Percentiles rank a stretch among this genome's conserved stretches.
Conservation (phyloP, 352 stramenopile genomes). For the Phytophthora quininea region DNA sequence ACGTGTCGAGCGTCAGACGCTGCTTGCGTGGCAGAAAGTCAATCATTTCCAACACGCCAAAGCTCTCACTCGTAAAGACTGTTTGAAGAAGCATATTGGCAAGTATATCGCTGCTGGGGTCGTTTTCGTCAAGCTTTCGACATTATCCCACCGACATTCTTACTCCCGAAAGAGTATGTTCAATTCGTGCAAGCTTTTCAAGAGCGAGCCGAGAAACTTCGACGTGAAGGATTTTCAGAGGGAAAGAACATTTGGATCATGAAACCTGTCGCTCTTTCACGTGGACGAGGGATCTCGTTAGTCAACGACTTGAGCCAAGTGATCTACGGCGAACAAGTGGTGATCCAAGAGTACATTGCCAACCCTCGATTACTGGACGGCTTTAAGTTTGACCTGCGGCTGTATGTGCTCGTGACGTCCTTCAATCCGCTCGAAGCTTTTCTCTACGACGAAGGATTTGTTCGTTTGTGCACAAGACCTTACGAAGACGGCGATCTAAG, state of each 20-base stretch:
- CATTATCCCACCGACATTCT: slow-evolving; percentile 93
- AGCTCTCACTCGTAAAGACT: slow-evolving; percentile 93
- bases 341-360: slow-evolving; percentile 92
- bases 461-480: slow-evolving; percentile 84
- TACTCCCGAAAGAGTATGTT: slow-evolving; percentile 93
- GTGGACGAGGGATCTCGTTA: slow-evolving; percentile 93
- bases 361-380: slow-evolving; percentile 88
- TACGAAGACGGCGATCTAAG: slow-evolving; percentile 79
- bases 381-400: slow-evolving; percentile 92
- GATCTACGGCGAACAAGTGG: slow-evolving; percentile 87
- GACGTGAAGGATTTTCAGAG: slow-evolving; percentile 1
- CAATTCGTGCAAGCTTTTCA: slow-evolving; percentile 89
- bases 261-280: slow-evolving; percentile 92
- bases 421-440: slow-evolving; percentile 94
- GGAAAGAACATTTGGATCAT: slow-evolving; percentile 94
- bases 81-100: slow-evolving; percentile 89
- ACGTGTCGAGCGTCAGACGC: slow-evolving; percentile 73
- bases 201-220: slow-evolving; percentile 38
- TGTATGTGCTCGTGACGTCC: slow-evolving; percentile 95
- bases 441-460: slow-evolving; percentile 94
- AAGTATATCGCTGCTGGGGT: slow-evolving; percentile 63
- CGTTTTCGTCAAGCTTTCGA: slow-evolving; percentile 77
- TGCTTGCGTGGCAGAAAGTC: slow-evolving; percentile 94
- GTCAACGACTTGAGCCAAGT: slow-evolving; percentile 89
- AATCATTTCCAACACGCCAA: slow-evolving; percentile 94